Conservation (phyloP, 495 filamentous ascomycete species). For the Daldinia bambusicola region DNA sequence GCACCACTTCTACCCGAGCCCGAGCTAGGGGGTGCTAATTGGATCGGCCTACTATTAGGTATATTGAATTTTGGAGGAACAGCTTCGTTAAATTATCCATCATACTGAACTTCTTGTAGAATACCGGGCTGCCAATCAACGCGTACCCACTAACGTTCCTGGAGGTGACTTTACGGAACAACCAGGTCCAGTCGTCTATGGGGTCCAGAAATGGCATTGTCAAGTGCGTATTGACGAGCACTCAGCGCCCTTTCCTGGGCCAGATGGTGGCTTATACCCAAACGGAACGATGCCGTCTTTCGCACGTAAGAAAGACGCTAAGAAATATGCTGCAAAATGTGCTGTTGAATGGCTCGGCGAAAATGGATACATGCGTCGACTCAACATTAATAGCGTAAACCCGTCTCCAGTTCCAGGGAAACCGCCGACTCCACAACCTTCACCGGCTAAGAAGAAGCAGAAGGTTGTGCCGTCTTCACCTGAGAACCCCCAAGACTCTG, state of each 20-base stretch:
- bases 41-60: slow-evolving; percentile 52
- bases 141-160: slow-evolving; percentile 16
- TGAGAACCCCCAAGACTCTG: neutral
- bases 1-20: slow-evolving; percentile 37
- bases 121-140: slow-evolving; percentile 31
- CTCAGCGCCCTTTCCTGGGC: slow-evolving; percentile 42
- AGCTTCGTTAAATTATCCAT: neutral
- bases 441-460: slow-evolving; percentile 32
- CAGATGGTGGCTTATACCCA: slow-evolving; percentile 33
- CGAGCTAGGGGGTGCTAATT: slow-evolving; percentile 48
- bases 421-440: slow-evolving; percentile 11
- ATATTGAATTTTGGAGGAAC: slow-evolving; percentile 8
- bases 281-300: slow-evolving; percentile 42
- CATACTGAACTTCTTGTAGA: slow-evolving; percentile 34
- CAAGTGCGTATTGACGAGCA: slow-evolving; percentile 35
- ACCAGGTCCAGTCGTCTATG: slow-evolving; percentile 16
- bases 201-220: slow-evolving; percentile 38
- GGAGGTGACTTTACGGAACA: slow-evolving; percentile 20
- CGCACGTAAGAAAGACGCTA: slow-evolving; percentile 56
- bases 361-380: slow-evolving; percentile 39
- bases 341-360: slow-evolving; percentile 53
- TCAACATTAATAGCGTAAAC: slow-evolving; percentile 21
- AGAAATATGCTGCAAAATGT: slow-evolving; percentile 57
- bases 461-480: slow-evolving; percentile 25
- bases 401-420: neutral